phyloP scores from a whole-genome alignment of 768 basidiomycete genomes.

The Leccinum longicurvipes region DNA sequence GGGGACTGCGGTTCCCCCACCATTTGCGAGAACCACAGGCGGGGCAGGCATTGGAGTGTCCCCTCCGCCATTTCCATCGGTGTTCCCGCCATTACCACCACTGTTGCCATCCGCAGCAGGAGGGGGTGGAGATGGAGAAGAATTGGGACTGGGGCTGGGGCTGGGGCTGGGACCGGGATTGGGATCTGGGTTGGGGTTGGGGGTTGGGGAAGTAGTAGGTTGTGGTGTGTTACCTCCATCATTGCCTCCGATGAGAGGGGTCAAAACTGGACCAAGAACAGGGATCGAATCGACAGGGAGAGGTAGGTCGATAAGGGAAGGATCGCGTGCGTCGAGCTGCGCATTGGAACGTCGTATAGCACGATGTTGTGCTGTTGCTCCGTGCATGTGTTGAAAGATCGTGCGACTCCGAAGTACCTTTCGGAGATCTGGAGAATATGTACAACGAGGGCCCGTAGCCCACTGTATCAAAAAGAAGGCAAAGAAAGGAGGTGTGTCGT shows the following conservation, averaged over 20 bases:
- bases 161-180: background rate
- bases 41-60: background rate
- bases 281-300: slow-evolving; percentile 34
- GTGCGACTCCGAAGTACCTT: slow-evolving; percentile 5
- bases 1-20: background rate
- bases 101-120: background rate
- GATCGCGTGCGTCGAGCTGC: slow-evolving; percentile 35
- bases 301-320: slow-evolving; percentile 37
- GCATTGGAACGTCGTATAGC: slow-evolving; percentile 7
- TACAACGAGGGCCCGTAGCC: background rate
- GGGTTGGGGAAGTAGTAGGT: slow-evolving; percentile 2
- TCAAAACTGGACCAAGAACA: slow-evolving; percentile 36
- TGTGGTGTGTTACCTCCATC: background rate
- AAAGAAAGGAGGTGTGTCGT: slow-evolving; percentile 24
- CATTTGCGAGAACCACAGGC: background rate
- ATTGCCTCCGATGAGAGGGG: slow-evolving; percentile 31
- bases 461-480: slow-evolving; percentile 10
- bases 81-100: background rate
- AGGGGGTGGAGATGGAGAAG: background rate
- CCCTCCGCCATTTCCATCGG: background rate
- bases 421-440: background rate
- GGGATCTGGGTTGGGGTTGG: background rate
- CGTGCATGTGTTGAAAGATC: slow-evolving; percentile 14
- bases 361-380: slow-evolving; percentile 8
- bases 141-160: background rate